A percentile compares a stretch with the other conserved stretches of the same genome.
Conservation (phyloP, 2,329 filamentous ascomycete species). For the Pseudonectria buxi region DNA sequence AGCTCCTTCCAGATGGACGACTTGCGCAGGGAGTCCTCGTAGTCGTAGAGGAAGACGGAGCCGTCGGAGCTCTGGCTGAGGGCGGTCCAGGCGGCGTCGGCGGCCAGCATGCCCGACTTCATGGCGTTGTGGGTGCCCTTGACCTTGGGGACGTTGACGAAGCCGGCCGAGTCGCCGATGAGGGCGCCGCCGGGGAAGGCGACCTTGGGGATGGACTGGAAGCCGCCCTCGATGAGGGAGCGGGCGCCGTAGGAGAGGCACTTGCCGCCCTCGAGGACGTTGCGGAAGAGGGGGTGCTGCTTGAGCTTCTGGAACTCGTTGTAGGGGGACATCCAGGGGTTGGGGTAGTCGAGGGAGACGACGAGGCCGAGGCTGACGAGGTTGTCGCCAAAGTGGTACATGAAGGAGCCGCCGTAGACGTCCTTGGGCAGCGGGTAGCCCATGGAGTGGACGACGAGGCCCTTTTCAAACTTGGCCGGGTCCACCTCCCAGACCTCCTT, state of each 20-base stretch:
- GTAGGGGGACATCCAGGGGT: constrained; percentile 94
- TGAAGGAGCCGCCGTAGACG: constrained; percentile 95
- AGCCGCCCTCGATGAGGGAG: constrained; percentile 87
- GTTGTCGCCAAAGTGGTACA: constrained; percentile 99
- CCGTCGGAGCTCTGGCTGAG: constrained; percentile 52
- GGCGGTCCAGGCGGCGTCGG: constrained; percentile 80
- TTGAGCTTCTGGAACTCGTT: constrained; percentile 98
- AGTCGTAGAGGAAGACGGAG: constrained; percentile 87
- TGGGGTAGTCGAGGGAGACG: constrained; percentile 88
- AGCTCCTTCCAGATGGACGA: constrained; percentile 92
- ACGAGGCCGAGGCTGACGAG: constrained; percentile 88
- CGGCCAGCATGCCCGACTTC: constrained; percentile 94
- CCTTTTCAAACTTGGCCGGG: constrained; percentile 84
- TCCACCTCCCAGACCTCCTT: constrained; percentile 98
- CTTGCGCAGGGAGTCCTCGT: constrained; percentile 80
- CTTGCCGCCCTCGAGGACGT: constrained; percentile 88
- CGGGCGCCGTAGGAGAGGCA: constrained; percentile 95
- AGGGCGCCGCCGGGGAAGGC: constrained; percentile 93
- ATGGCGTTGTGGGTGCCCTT: constrained; percentile 98
- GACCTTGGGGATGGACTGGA: constrained; percentile 95
- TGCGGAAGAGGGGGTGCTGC: constrained; percentile 84
- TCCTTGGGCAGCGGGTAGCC: constrained; percentile 84
- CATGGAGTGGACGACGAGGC: constrained; percentile 81
- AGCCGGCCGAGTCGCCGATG: constrained; percentile 92
- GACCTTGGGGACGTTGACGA: constrained; percentile 96